These are phyloP conservation scores for Anisodus tanguticus DNA, from an alignment of 257 asterid genomes.

Conservation along the genomic window DNA sequence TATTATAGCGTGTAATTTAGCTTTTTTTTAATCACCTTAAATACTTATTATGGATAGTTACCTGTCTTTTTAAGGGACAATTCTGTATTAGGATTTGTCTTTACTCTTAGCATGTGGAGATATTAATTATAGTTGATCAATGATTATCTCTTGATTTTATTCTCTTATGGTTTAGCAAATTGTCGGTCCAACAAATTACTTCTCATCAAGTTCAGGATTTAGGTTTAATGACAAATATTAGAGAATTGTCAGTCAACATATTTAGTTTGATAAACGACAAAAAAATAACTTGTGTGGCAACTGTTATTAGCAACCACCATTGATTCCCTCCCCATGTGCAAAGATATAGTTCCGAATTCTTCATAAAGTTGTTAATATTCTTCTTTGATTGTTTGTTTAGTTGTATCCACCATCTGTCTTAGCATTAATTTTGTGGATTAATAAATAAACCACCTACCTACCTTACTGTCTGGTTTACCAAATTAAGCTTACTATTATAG, in stretches of 20 bases:
- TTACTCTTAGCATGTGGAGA: neutral
- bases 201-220: neutral
- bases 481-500: neutral
- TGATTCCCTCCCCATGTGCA: conserved; percentile 61
- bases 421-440: neutral
- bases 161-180: neutral
- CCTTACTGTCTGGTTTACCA: neutral
- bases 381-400: conserved; percentile 7
- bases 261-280: conserved; percentile 34
- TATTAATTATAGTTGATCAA: neutral
- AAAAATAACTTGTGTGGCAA: conserved; percentile 24
- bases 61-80: neutral
- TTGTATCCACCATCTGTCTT: neutral
- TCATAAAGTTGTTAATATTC: neutral
- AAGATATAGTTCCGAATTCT: conserved; percentile 39
- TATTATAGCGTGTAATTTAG: no score
- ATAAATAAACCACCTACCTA: neutral
- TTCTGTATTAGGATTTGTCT: conserved; percentile 2
- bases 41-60: neutral
- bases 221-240: neutral
- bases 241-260: neutral
- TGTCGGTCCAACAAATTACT: conserved; percentile 7
- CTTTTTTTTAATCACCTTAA: no score
- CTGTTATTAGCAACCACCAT: conserved; percentile 37
- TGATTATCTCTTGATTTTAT: conserved; percentile 25